Conservation (phyloP, 2,329 filamentous ascomycete genomes). For the Hirsutella thompsonii region DNA sequence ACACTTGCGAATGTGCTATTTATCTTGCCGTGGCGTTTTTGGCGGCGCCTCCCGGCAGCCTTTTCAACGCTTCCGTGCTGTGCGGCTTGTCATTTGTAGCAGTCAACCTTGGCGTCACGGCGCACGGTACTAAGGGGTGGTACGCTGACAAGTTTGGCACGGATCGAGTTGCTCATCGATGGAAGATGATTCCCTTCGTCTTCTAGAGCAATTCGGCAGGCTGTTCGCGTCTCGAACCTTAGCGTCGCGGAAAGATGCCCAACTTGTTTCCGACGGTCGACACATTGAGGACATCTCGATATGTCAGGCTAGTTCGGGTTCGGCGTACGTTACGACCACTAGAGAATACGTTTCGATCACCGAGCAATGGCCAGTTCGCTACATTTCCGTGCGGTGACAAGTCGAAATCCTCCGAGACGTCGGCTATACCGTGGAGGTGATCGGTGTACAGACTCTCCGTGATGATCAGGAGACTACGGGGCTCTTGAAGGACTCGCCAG, state of each 20-base stretch:
- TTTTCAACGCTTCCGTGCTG: conserved; percentile 61
- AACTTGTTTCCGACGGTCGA: conserved; percentile 60
- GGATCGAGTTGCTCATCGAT: conserved; percentile 47
- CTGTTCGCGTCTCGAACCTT: conserved; percentile 5
- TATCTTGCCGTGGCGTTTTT: conserved; percentile 68
- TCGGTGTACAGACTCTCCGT: conserved; percentile 54
- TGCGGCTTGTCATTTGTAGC: conserved; percentile 60
- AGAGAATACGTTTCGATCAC: conserved; percentile 29
- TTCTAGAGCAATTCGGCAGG: conserved; percentile 25
- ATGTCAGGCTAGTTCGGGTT: conserved; percentile 62
- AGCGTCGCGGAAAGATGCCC: conserved; percentile 33
- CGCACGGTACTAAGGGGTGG: conserved; percentile 66
- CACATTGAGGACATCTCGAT: conserved; percentile 76
- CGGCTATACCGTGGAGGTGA: conserved; percentile 63
- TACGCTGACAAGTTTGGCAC: conserved; percentile 63
- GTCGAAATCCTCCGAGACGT: conserved; percentile 51
- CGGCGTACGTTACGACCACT: conserved; percentile 43
- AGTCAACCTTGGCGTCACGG: conserved; percentile 72
- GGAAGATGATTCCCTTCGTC: conserved; percentile 65
- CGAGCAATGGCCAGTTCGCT: conserved; percentile 59
- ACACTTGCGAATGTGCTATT: conserved; percentile 75
- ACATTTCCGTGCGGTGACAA: conserved; percentile 49
- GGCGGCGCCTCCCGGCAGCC: conserved; percentile 52
- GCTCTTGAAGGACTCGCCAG: conserved; percentile 65
- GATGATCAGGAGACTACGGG: conserved; percentile 66